Base-by-base conservation (phyloP, 352 stramenopile genomes). In the Globisporangium spiculum region DNA sequence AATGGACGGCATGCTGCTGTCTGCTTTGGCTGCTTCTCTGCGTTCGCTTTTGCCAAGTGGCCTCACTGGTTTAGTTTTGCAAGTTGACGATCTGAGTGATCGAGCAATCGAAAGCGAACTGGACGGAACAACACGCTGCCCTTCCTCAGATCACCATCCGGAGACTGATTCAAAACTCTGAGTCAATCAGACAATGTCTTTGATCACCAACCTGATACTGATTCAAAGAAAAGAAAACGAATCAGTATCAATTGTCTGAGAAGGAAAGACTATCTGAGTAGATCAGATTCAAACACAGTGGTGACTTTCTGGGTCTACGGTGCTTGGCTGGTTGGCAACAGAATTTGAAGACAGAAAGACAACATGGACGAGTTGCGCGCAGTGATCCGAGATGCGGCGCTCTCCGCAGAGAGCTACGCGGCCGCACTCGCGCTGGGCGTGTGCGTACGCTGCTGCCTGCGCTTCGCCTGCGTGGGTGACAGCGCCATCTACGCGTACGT, bases 401-500 rank as follows among this genome's bases (percentile, higher is more conserved):
- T 93, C 56, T 75, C 74, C 14, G 72, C 74, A 4, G 66, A 75
- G 12, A 74, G 66, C n/a, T 78, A 75, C 56, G 55, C 70, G 63
- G 53, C 62, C 46, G 41, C 68, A 53, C 18, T 61, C 50, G 75
- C 50, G 12, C 60, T 76, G 9, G 76, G 75, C 9, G 66, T 94
- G 0, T 94, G 87, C 26, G 66, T 82, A 68, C 87, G 85, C 32
- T 94, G 87, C 69, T 88, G 78, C 24, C 68, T 94, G 67, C 85
- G 87, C 61, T 87, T 93, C 48, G 73, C 75, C 7, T 72, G 74
- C 54, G 66, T 91, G 18, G 67, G 80, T 7, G 75, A 91, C 10
- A 54, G 62, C 55, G 60, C 64, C 18, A 22, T 88, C 57, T 94
- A 93, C 66, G 69, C 73, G 86, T 93, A 71, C 52, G 80, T 86